Percentiles rank a stretch among this genome's conserved stretches.
Evolutionary conservation across 768 basidiomycete genomes (phyloP).

Genomic region (Sarcomyxa edulis): DNA sequence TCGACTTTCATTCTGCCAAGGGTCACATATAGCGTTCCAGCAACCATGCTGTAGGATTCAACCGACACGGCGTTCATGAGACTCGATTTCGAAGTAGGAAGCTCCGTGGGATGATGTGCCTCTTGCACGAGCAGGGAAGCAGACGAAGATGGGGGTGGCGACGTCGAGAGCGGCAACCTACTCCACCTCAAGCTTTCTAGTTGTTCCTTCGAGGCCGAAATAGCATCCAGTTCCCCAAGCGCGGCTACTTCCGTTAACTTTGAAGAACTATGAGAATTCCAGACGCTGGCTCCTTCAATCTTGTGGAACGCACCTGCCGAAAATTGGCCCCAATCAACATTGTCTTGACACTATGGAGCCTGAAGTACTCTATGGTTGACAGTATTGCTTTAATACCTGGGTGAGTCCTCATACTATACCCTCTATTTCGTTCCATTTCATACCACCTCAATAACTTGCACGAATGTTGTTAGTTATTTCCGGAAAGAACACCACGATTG

Average conservation of each 20-base stretch:
- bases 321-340: conserved; percentile 37
- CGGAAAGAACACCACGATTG: too few relatives aligned
- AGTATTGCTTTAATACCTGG: conserved; percentile 45
- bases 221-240: conserved; percentile 36
- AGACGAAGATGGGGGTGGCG: conserved; percentile 14
- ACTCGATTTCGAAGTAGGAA: conserved; percentile 23
- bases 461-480: conserved; percentile 5
- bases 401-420: conserved; percentile 21
- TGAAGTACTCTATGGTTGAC: conserved; percentile 39
- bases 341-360: conserved; percentile 29
- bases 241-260: conserved; percentile 38
- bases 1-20: conserved; percentile 25
- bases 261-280: conserved; percentile 8
- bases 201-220: conserved; percentile 35
- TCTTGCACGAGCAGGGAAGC: conserved; percentile 29
- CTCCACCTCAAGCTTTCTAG: conserved; percentile 27
- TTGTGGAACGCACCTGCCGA: conserved; percentile 33
- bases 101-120: conserved; percentile 31
- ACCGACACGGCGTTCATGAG: conserved; percentile 32
- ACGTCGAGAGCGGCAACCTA: conserved; percentile 18
- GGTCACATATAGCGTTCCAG: conserved; percentile 25
- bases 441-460: conserved; percentile 36
- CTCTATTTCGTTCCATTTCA: conserved; percentile 26
- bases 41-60: conserved; percentile 25
- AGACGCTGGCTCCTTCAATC: too few relatives aligned